Evolutionary conservation across 768 basidiomycete genomes (phyloP).

Genomic region (Favolaschia claudopus): DNA sequence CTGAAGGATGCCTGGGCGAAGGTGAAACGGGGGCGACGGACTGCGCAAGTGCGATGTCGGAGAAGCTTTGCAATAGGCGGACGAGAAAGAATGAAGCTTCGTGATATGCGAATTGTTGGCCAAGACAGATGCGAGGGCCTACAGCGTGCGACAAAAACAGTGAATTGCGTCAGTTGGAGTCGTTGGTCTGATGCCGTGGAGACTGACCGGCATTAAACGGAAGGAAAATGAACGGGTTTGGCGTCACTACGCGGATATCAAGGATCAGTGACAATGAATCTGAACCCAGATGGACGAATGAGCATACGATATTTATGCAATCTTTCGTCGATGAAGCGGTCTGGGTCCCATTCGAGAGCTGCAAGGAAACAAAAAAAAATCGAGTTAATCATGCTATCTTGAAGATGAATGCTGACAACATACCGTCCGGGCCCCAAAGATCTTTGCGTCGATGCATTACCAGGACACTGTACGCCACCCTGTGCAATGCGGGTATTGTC

Average conservation of each 20-base stretch:
- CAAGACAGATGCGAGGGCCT: slow-evolving; percentile 55
- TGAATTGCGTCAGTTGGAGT: not conserved
- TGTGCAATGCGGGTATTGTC: no score
- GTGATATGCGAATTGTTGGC: slow-evolving; percentile 71
- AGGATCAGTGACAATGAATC: no score
- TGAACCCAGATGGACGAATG: slow-evolving; percentile 55
- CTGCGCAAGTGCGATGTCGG: slow-evolving; percentile 50
- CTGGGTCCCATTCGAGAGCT: slow-evolving; percentile 75
- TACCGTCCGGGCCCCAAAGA: slow-evolving; percentile 71
- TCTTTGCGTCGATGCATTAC: slow-evolving; percentile 69
- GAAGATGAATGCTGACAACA: not conserved
- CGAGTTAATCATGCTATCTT: not conserved
- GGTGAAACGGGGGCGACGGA: slow-evolving; percentile 55
- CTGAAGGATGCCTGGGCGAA: slow-evolving; percentile 49
- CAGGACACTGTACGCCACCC: slow-evolving; percentile 55
- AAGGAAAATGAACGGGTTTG: slow-evolving; percentile 48
- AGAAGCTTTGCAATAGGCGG: slow-evolving; percentile 63
- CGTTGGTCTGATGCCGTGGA: no score
- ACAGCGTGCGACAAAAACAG: no score
- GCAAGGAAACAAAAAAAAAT: slow-evolving; percentile 30
- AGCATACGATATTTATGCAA: slow-evolving; percentile 60
- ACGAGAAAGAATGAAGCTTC: slow-evolving; percentile 70
- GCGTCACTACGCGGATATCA: slow-evolving; percentile 15
- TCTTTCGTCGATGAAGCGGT: slow-evolving; percentile 71
- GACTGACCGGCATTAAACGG: slow-evolving; percentile 57